These are phyloP conservation scores for Sideroxylon spinosum DNA, from an alignment of 179 eudicot genomes.

Conservation along the genomic window DNA sequence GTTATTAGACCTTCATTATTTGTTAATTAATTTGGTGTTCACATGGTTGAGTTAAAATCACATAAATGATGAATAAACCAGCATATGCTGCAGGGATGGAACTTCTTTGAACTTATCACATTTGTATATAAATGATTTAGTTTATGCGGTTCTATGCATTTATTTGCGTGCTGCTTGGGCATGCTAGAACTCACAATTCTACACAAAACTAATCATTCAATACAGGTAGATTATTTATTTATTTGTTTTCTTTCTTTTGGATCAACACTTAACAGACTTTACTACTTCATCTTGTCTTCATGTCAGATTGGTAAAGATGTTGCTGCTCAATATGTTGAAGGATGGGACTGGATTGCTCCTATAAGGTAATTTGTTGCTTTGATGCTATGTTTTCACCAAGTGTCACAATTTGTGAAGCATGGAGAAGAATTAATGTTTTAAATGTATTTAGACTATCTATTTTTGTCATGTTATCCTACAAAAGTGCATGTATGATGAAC, in stretches of 20 bases:
- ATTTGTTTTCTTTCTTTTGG: neutral
- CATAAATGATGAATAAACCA: neutral
- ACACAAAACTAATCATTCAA: neutral
- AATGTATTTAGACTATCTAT: neutral
- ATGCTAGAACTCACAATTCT: neutral
- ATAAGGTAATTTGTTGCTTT: constrained; percentile 53
- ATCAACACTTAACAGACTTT: neutral
- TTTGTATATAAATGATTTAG: neutral
- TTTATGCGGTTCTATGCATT: neutral
- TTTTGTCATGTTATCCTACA: neutral
- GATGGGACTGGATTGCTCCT: constrained; percentile 99
- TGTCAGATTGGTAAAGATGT: constrained; percentile 94
- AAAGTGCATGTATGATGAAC: neutral
- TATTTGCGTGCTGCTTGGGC: neutral
- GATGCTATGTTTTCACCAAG: neutral
- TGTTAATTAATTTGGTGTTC: neutral
- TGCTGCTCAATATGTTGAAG: constrained; percentile 91
- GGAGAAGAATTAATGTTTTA: neutral
- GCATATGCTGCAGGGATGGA: neutral
- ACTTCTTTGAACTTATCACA: neutral
- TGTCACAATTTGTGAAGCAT: neutral
- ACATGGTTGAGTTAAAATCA: neutral
- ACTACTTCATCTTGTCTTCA: constrained; percentile 8
- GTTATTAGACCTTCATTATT: neutral
- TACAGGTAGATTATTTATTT: neutral